These are phyloP conservation scores for Sphagnurus paluster DNA, from an alignment of 1,284 basidiomycete genomes.

Conservation along the genomic window DNA sequence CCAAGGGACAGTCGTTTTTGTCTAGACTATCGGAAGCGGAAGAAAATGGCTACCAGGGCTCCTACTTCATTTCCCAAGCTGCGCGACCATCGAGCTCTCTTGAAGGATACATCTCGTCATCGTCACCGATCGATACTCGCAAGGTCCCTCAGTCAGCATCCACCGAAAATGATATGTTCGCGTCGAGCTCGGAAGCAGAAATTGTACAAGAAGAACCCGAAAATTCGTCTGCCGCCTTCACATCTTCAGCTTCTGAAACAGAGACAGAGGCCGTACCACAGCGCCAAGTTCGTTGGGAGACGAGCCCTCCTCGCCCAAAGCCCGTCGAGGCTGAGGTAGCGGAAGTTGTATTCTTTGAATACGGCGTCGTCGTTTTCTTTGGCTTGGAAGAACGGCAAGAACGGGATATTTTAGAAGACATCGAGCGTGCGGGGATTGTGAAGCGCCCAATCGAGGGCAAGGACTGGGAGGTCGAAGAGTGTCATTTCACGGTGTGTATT, in stretches of 20 bases:
- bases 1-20: constrained; percentile 59
- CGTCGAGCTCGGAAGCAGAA: constrained; percentile 1
- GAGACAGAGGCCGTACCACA: constrained; percentile 16
- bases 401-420: constrained; percentile 78
- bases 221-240: neutral
- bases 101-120: constrained; percentile 60
- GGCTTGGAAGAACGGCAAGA: constrained; percentile 80
- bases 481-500: constrained; percentile 75
- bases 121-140: constrained; percentile 40
- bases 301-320: constrained; percentile 13
- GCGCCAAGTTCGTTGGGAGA: constrained; percentile 17
- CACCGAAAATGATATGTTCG: constrained; percentile 1
- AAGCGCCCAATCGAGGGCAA: constrained; percentile 59
- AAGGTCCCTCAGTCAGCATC: constrained; percentile 11
- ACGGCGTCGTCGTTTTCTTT: constrained; percentile 88
- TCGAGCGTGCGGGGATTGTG: constrained; percentile 71
- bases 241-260: neutral
- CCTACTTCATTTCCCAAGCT: constrained; percentile 64
- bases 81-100: constrained; percentile 29
- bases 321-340: constrained; percentile 56
- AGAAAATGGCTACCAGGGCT: constrained; percentile 86
- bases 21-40: constrained; percentile 83
- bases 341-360: constrained; percentile 86
- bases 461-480: constrained; percentile 90
- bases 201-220: neutral